Base-by-base conservation (phyloP, 116 monocot genomes). In the Cymodocea nodosa region DNA sequence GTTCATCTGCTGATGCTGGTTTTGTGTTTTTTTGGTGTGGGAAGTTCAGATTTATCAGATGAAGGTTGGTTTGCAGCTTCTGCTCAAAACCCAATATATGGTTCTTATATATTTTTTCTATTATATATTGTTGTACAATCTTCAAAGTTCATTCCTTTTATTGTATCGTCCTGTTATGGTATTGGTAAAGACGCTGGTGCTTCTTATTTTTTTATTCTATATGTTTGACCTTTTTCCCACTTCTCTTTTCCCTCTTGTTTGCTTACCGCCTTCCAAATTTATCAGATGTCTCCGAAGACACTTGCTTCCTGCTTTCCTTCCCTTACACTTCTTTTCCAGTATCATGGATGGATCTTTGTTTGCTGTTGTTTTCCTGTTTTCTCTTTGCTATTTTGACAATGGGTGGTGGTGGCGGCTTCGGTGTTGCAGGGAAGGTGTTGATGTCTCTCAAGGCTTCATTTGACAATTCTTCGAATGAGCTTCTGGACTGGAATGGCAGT, bases 371-470 rank as follows among this genome's bases (percentile, higher is more conserved):
- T 18, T 35, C 12, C 10, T 16, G 6, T 51, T 16, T 24, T 52
- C 4, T 1, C 7, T 51, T 6, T 52, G 13, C 16, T 67, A 14
- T 20, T 2, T 70, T 44, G 35, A 5, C 17, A n/a, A 3, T 18
- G 54, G 20, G 54, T 54, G 44, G 2, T 30, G 44, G 44, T 54
- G 54, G 16, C 20, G 54, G 16, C 20, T 54, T 54, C 3, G 35
- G 36, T 35, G 62, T 35, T 57, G 52, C 84, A 89, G 93, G 80
- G 16, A 70, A 58, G 55, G 76, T 76, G 5, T 69, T 97, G 23
- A 37, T 87, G 68, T 63, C 66, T n/a, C 39, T 97, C 15, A 97
- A 97, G 73, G 87, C 83, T 15, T 83, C 90, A 15, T 85, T 97
- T 39, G 65, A 76, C 25, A 80, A 87, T 77, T 77, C 67, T 5